Conservation (phyloP, 805 yeast species). For the Naumovozyma castellii region DNA sequence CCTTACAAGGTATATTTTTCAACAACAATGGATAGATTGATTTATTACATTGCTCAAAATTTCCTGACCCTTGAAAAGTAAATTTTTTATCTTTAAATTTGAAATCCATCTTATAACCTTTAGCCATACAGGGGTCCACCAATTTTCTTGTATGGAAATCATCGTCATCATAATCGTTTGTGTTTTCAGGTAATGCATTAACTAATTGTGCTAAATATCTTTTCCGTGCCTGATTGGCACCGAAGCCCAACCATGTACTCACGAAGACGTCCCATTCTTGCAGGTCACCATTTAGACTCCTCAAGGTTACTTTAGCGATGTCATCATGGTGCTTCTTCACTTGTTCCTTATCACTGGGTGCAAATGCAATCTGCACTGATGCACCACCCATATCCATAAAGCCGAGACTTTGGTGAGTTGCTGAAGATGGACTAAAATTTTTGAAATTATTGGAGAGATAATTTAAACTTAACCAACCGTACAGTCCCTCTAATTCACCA, state of each 20-base stretch:
- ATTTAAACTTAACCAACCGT: slow-evolving; percentile 91
- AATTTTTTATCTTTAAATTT: slow-evolving; percentile 38
- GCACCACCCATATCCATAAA: slow-evolving; percentile 99
- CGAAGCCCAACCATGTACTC: slow-evolving; percentile 95
- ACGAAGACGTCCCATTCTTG: slow-evolving; percentile 84
- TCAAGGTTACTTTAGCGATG: slow-evolving; percentile 52
- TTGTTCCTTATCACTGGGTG: slow-evolving; percentile 58
- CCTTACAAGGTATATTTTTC: slow-evolving; percentile 73
- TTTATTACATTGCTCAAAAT: slow-evolving; percentile 62
- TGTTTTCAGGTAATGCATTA: slow-evolving; percentile 38
- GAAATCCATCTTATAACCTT: slow-evolving; percentile 43
- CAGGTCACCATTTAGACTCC: slow-evolving; percentile 58
- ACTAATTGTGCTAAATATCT: slow-evolving; percentile 57
- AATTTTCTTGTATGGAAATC: slow-evolving; percentile 33
- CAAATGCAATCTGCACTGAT: slow-evolving; percentile 90
- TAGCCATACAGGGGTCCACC: slow-evolving; percentile 76
- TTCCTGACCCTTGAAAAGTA: slow-evolving; percentile 63
- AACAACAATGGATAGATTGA: slow-evolving; percentile 67
- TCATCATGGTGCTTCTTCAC: slow-evolving; percentile 61
- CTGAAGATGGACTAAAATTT: slow-evolving; percentile 32
- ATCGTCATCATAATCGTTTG: slow-evolving; percentile 39
- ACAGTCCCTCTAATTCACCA: slow-evolving; percentile 89
- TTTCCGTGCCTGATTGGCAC: slow-evolving; percentile 86
- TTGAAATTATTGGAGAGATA: slow-evolving; percentile 64
- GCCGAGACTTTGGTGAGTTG: slow-evolving; percentile 57